Evolutionary conservation across 441 rosid genomes (phyloP).

Genomic region (Eugenia klotzschiana): DNA sequence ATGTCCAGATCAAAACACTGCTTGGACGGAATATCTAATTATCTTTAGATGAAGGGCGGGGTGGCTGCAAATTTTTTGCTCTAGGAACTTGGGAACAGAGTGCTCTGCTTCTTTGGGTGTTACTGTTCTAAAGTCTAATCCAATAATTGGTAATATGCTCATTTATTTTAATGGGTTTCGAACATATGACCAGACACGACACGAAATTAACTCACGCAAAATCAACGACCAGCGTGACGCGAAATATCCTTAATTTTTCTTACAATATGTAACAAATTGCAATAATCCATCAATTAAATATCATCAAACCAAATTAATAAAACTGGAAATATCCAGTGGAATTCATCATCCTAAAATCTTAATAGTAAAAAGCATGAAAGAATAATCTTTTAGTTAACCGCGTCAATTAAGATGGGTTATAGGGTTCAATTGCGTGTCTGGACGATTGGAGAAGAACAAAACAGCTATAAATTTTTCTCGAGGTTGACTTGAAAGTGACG

Average conservation of each 20-base stretch:
- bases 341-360: neutral
- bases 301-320: neutral
- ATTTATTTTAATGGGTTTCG: neutral
- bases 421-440: neutral
- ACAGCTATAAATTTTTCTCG: neutral
- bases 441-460: neutral
- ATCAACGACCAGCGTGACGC: neutral
- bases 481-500: neutral
- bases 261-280: neutral
- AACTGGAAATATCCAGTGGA: neutral
- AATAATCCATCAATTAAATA: neutral
- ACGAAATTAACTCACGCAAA: neutral
- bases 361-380: neutral
- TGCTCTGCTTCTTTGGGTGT: neutral
- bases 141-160: neutral
- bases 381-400: neutral
- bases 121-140: neutral
- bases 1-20: neutral
- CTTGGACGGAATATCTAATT: neutral
- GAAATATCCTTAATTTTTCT: neutral
- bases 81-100: neutral
- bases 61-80: neutral
- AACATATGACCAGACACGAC: neutral
- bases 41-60: neutral
- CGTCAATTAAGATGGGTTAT: neutral